Conservation (phyloP, 2,329 filamentous ascomycete genomes). For the Pestalotiopsis sp. region DNA sequence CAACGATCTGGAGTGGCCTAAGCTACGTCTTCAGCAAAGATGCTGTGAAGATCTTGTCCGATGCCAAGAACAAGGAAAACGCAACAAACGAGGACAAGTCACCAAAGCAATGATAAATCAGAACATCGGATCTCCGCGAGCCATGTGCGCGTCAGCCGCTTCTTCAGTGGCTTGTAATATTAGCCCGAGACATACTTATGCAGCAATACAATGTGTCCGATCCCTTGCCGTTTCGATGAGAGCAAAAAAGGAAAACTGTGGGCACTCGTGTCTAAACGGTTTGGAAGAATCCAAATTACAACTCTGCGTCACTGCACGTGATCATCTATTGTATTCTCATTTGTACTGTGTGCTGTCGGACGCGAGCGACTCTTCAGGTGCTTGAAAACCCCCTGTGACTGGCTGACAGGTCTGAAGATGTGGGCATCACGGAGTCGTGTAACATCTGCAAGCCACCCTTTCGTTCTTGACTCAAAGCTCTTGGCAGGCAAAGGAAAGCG, state of each 20-base stretch:
- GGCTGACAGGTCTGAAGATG: neutral
- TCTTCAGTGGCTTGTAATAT: neutral
- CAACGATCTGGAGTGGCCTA: slow-evolving; percentile 90
- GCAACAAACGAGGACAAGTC: neutral
- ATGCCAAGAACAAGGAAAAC: slow-evolving; percentile 29
- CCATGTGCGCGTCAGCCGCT: neutral
- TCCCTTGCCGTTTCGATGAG: neutral
- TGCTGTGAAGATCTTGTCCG: slow-evolving; percentile 80
- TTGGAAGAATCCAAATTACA: too few species aligned
- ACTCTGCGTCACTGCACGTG: too few species aligned
- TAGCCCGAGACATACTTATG: neutral
- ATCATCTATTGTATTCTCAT: too few species aligned
- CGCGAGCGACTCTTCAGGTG: too few species aligned
- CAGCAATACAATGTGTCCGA: neutral
- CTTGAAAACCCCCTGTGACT: too few species aligned
- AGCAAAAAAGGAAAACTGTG: neutral
- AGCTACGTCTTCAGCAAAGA: slow-evolving; percentile 92
- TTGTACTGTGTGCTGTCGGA: too few species aligned
- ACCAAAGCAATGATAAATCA: neutral
- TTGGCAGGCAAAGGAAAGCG: neutral
- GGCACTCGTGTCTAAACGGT: neutral
- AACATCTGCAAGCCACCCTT: neutral
- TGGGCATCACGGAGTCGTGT: neutral
- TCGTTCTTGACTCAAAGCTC: neutral
- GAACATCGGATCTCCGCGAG: neutral